A percentile compares a stretch with the other conserved stretches of the same genome.
Evolutionary conservation across 257 asterid species (phyloP).

Genomic region (Avicennia marina): DNA sequence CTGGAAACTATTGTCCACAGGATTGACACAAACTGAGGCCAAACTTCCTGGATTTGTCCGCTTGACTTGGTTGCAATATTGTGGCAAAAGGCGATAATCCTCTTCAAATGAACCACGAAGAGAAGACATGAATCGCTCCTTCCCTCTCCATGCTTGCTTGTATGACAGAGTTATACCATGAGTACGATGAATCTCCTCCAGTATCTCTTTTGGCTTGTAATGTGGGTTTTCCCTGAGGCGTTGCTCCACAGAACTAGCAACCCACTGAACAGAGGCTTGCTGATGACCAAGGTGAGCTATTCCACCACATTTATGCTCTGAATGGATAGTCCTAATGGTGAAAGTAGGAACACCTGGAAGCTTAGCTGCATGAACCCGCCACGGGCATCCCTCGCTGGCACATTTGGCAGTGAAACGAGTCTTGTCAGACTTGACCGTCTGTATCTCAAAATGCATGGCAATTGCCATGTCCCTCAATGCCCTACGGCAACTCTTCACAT

Average conservation of each 20-base stretch:
- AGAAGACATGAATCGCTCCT: conserved; percentile 85
- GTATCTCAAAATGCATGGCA: conserved; percentile 89
- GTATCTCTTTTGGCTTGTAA: conserved; percentile 87
- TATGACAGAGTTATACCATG: conserved; percentile 88
- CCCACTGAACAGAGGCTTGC: conserved; percentile 99
- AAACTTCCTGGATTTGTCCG: conserved; percentile 86
- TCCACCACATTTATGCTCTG: conserved; percentile 79
- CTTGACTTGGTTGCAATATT: conserved; percentile 81
- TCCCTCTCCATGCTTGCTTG: conserved; percentile 98
- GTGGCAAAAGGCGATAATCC: conserved; percentile 86
- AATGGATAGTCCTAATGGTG: conserved; percentile 84
- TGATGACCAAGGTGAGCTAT: conserved; percentile 86
- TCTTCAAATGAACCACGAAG: conserved; percentile 96
- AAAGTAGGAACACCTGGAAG: conserved; percentile 93
- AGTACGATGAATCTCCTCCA: conserved; percentile 77
- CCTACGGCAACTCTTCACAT: conserved; percentile 80
- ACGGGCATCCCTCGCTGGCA: conserved; percentile 82
- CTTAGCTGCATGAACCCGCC: conserved; percentile 95
- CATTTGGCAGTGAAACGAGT: conserved; percentile 92
- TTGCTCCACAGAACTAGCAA: conserved; percentile 88
- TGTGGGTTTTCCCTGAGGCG: conserved; percentile 76
- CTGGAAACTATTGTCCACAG: conserved; percentile 72
- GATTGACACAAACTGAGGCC: conserved; percentile 69
- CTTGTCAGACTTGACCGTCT: conserved; percentile 83
- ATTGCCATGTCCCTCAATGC: conserved; percentile 90